These are phyloP conservation scores for Crotalaria pallida DNA, from an alignment of 306 rosid genomes.

Conservation along the genomic window DNA sequence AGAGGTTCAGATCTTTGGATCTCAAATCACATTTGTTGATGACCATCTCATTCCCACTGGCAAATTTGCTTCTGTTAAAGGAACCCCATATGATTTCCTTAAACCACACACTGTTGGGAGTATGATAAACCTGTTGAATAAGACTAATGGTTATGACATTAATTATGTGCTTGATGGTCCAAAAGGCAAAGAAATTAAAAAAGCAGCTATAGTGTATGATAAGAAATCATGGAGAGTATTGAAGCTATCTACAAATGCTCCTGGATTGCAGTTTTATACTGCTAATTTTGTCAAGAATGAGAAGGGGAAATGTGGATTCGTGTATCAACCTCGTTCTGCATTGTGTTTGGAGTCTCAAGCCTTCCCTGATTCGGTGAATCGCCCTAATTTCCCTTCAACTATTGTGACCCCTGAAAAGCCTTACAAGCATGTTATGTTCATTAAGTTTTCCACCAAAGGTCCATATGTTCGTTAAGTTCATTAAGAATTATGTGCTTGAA, in stretches of 20 bases:
- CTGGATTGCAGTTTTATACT: conserved; percentile 81
- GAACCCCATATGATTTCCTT: no score
- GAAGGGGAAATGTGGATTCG: conserved; percentile 67
- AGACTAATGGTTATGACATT: conserved; percentile 45
- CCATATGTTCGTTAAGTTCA: neutral
- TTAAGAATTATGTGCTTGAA: neutral
- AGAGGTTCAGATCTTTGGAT: no score
- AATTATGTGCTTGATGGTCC: conserved; percentile 48
- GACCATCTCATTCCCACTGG: no score
- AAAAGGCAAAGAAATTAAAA: neutral
- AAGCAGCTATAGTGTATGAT: conserved; percentile 53
- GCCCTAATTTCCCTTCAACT: conserved; percentile 73
- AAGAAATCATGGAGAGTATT: conserved; percentile 58
- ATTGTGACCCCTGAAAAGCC: no score
- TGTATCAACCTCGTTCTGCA: conserved; percentile 54
- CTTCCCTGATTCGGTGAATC: conserved; percentile 82
- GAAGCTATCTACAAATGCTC: conserved; percentile 58
- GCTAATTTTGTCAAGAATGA: conserved; percentile 42
- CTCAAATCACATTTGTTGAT: no score
- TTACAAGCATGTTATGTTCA: no score
- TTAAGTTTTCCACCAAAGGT: conserved; percentile 46
- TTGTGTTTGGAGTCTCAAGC: conserved; percentile 85
- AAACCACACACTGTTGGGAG: no score
- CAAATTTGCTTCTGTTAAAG: no score
- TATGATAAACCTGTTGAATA: conserved; percentile 34